Base-by-base conservation (phyloP, 2,329 filamentous ascomycete species). In the Colletotrichum liriopes region DNA sequence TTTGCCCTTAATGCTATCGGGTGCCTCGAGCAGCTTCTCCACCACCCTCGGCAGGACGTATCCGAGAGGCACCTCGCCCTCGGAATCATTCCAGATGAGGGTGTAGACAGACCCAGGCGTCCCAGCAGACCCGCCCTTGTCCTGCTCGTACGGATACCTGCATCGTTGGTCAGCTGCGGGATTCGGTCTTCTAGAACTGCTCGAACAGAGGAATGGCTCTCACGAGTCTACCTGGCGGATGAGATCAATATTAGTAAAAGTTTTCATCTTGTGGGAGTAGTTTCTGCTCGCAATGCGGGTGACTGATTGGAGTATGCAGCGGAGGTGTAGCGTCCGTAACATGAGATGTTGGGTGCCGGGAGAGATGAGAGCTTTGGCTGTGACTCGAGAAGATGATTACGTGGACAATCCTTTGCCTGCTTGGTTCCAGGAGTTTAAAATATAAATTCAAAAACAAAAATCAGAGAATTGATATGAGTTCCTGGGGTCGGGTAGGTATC, bases 81-180 rank as follows among this genome's bases (percentile, higher is more conserved):
- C 82, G 18, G 86, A 87, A 71, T 92, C 88, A 72, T 90, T 84
- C 84, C 89, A 92, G 12, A 91, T 83, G 16, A 93, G 83, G 20
- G 93, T 91, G 79, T 91, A 94, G 74, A 97, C 87, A 35, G 85
- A 86, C 77, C 91, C 88, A 71, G 90, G 82, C 73, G 89, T 82
- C 54, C 84, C 81, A 55, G 87, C 83, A 80, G 92, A 90, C 62
- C 85, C 84, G 70, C 87, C 80, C 12, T 89, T 87, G 74, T 92
- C 85, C 66, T 92, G 86, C 67, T 88, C 87, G 82, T 97, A 94
- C 1, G 95, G 95, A 78, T 97, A 97, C 78, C 93, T 96, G 77
- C 20, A 37, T 62, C 37, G 39, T 45, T 51, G 23, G 41, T 71
- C 29, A 71, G 66, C 43, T 58, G 45, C 23, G 51, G 35, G 47